Conservation (phyloP, 2,329 filamentous ascomycete species). For the Nothophaeocryptopus gaeumannii region DNA sequence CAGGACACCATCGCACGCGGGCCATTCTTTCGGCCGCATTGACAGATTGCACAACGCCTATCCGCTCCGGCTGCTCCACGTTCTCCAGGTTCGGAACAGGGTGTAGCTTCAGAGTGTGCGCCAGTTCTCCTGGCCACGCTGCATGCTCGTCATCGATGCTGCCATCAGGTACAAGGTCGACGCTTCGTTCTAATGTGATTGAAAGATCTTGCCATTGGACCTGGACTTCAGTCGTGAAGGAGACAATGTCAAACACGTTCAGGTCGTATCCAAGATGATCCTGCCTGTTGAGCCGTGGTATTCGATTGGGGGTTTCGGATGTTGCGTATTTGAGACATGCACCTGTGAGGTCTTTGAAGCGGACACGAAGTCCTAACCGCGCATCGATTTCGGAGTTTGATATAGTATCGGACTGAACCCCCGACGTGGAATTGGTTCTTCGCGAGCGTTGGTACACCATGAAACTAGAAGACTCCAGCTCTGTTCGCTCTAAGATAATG, state of each 20-base stretch:
- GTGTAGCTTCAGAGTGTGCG: constrained; percentile 26
- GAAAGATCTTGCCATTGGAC: constrained; percentile 60
- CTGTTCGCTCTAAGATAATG: constrained; percentile 30
- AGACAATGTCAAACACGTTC: constrained; percentile 55
- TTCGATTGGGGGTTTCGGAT: constrained; percentile 37
- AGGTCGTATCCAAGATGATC: constrained; percentile 56
- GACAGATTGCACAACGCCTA: constrained; percentile 58
- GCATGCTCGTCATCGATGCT: constrained; percentile 55
- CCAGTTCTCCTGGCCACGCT: constrained; percentile 57
- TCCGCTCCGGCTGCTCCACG: constrained; percentile 41
- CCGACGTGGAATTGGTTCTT: constrained; percentile 9
- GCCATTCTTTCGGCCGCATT: constrained; percentile 57
- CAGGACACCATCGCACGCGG: constrained; percentile 53
- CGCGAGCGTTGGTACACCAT: constrained; percentile 43
- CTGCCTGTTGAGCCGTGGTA: constrained; percentile 46
- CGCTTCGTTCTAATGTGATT: constrained; percentile 47
- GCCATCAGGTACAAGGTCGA: constrained; percentile 48
- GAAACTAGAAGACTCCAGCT: constrained; percentile 44
- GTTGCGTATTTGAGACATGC: constrained; percentile 54
- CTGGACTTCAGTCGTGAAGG: constrained; percentile 49
- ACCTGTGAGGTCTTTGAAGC: constrained; percentile 53
- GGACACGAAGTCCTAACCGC: constrained; percentile 40
- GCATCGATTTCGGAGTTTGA: constrained; percentile 36
- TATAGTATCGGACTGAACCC: constrained; percentile 15
- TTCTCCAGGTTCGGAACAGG: constrained; percentile 16